These are phyloP conservation scores for Torrubiellomyces zombiae DNA, from an alignment of 2,329 filamentous ascomycete genomes.

Conservation along the genomic window DNA sequence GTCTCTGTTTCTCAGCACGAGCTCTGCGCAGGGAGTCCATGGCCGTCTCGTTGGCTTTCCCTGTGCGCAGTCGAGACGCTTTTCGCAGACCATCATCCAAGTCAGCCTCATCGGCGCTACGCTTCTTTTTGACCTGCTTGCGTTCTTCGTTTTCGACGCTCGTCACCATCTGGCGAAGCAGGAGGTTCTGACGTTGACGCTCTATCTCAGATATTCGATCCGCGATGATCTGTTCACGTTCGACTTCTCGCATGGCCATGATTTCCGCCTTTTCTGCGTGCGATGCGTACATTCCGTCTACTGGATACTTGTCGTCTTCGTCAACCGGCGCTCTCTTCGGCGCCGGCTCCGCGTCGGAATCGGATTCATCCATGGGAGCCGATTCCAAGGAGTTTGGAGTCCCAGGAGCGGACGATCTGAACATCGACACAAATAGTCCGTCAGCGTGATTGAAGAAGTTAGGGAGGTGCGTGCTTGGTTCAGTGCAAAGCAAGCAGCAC, in stretches of 20 bases:
- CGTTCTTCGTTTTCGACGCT: slow-evolving; percentile 47
- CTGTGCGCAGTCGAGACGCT: slow-evolving; percentile 52
- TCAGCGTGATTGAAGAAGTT: no score
- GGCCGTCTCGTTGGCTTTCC: slow-evolving; percentile 30
- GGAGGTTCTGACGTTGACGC: slow-evolving; percentile 63
- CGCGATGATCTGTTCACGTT: slow-evolving; percentile 78
- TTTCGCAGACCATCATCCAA: slow-evolving; percentile 62
- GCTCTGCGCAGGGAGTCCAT: slow-evolving; percentile 54
- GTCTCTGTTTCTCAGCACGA: slow-evolving; percentile 40
- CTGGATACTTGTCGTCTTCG: slow-evolving; percentile 55
- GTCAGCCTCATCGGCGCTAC: slow-evolving; percentile 65
- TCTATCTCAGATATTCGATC: slow-evolving; percentile 74
- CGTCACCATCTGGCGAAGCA: slow-evolving; percentile 61
- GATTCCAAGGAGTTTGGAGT: slow-evolving; percentile 64
- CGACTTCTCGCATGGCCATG: slow-evolving; percentile 73
- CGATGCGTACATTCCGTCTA: slow-evolving; percentile 73
- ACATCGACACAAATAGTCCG: background rate
- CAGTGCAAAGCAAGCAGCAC: no score
- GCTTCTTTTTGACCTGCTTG: slow-evolving; percentile 40
- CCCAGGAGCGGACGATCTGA: slow-evolving; percentile 51
- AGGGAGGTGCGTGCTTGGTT: no score
- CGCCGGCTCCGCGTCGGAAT: slow-evolving; percentile 38
- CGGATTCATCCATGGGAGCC: slow-evolving; percentile 79
- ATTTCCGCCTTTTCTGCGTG: slow-evolving; percentile 62
- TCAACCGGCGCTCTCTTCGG: slow-evolving; percentile 25